Conservation (phyloP, 495 filamentous ascomycete species). For the Penicillium verhagenii region DNA sequence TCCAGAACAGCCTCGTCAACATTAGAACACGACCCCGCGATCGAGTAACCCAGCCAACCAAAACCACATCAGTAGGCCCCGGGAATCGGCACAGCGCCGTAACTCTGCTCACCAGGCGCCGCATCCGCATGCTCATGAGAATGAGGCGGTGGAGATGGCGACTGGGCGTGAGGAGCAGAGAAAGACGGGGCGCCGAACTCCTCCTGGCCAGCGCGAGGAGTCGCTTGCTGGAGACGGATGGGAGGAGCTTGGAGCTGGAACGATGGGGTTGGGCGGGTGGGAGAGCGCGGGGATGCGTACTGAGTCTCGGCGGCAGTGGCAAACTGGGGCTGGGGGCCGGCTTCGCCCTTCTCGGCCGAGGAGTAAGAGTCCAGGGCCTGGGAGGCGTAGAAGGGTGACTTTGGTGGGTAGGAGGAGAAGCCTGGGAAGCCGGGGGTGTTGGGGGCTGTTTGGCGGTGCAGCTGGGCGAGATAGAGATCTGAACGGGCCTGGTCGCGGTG, state of each 20-base stretch:
- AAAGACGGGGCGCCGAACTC: slow-evolving; percentile 48
- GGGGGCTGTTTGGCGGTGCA: slow-evolving; percentile 86
- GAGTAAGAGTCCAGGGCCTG: slow-evolving; percentile 45
- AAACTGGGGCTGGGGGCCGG: not conserved
- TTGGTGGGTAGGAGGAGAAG: slow-evolving; percentile 45
- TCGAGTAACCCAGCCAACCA: not conserved
- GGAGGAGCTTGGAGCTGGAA: slow-evolving; percentile 88
- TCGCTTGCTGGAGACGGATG: slow-evolving; percentile 70
- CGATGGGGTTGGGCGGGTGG: slow-evolving; percentile 50
- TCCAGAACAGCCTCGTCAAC: not conserved
- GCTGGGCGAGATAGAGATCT: slow-evolving; percentile 93
- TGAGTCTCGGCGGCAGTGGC: slow-evolving; percentile 31
- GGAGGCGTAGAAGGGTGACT: slow-evolving; percentile 41
- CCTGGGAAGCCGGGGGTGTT: slow-evolving; percentile 82
- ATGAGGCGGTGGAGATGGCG: slow-evolving; percentile 22
- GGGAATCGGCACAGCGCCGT: slow-evolving; percentile 53
- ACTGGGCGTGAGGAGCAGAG: slow-evolving; percentile 18
- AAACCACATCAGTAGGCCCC: slow-evolving; percentile 45
- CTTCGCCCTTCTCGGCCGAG: slow-evolving; percentile 57
- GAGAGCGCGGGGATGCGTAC: slow-evolving; percentile 49
- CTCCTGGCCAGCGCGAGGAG: slow-evolving; percentile 61
- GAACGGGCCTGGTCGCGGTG: slow-evolving; percentile 88
- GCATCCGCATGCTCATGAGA: slow-evolving; percentile 37
- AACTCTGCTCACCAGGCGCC: slow-evolving; percentile 51
- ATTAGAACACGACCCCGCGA: not conserved